Evolutionary conservation across 2,329 filamentous ascomycete species (phyloP).

Genomic region (Hansfordia pulvinata): DNA sequence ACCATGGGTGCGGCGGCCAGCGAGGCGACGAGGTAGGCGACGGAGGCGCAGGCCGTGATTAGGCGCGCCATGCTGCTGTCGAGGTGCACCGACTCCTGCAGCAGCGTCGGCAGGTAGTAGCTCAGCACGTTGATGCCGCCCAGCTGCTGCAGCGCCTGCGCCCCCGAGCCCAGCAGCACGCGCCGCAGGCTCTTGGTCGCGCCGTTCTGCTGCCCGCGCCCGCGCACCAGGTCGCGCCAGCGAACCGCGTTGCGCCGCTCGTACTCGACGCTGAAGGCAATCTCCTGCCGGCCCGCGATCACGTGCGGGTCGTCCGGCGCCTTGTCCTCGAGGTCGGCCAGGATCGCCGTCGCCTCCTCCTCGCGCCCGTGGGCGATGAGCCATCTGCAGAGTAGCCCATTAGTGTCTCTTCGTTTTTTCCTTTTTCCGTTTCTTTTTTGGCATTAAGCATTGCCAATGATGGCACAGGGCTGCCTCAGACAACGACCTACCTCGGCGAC

Average conservation of each 20-base stretch:
- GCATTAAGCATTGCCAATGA: too few species aligned
- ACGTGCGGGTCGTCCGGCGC: too few species aligned
- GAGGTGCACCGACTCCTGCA: constrained; percentile 2
- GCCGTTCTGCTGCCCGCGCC: background rate
- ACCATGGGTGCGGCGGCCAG: constrained; percentile 1
- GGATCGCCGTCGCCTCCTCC: constrained; percentile 16
- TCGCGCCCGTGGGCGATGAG: constrained; percentile 11
- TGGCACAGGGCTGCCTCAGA: too few species aligned
- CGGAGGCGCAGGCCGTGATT: constrained; percentile 1
- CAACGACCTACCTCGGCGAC: constrained; percentile 15
- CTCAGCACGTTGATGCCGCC: constrained; percentile 3
- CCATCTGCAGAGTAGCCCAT: too few species aligned
- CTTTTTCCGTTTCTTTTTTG: too few species aligned
- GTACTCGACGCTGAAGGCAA: too few species aligned
- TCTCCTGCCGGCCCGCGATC: too few species aligned
- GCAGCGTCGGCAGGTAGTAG: constrained; percentile 3
- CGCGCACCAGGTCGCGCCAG: too few species aligned
- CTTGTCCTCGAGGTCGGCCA: too few species aligned
- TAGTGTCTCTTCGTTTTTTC: too few species aligned
- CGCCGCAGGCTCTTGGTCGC: too few species aligned
- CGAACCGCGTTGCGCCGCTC: too few species aligned
- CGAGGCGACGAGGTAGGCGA: constrained; percentile 2
- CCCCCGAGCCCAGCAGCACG: constrained; percentile 2
- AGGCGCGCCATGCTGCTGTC: constrained; percentile 2
- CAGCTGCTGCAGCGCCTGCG: constrained; percentile 2